Base-by-base conservation (phyloP, 768 basidiomycete species). In the Dioszegia aurantiaca region DNA sequence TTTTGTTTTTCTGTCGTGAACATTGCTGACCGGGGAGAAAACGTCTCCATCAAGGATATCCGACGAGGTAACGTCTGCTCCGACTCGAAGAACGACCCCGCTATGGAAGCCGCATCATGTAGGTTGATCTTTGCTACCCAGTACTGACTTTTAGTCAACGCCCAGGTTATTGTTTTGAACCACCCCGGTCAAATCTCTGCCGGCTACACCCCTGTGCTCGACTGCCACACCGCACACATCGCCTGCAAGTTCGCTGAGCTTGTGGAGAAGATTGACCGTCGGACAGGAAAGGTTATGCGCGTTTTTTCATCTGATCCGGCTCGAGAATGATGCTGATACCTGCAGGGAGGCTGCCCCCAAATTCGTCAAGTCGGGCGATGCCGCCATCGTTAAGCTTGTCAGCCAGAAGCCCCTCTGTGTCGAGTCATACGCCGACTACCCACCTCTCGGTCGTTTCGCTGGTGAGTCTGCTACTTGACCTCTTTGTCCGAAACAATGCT, bases 211-310 rank as follows among this genome's bases (percentile, higher is more conserved):
- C 94, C 94, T 55, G 95, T 99, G 65, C 87, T 99, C 72, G 95
- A 99, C 82, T 99, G 95, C 82, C 95, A 99, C 86, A 99, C 94
- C 63, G 94, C 94, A 79, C 94, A 97, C 85, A 95, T 97, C 75
- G 94, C 93, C 64, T 97, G 94, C 87, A 97, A 95, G 82, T 98
- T 99, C 81, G 84, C 90, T 65, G 92, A 95, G 80, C 86, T 98
- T 79, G 82, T 93, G 74, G 92, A 98, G 85, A 99, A 70, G 64
- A 70, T 99, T 78, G 95, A 42, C 40, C 39, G 41, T 40, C 19
- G 46, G 28, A 47, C 33, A 23, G 40, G 51, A 26, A 56, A 54
- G 53, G 57, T 49, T 44, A 52, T 59, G 55, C n/a, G n/a, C n/a
- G n/a, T n/a, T n/a, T n/a, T n/a, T n/a, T n/a, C n/a, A n/a, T n/a